Percentiles rank a stretch among this genome's conserved stretches.
Conservation (phyloP, 1,139 yeast species). For the Tardiomyces digboiensis region DNA sequence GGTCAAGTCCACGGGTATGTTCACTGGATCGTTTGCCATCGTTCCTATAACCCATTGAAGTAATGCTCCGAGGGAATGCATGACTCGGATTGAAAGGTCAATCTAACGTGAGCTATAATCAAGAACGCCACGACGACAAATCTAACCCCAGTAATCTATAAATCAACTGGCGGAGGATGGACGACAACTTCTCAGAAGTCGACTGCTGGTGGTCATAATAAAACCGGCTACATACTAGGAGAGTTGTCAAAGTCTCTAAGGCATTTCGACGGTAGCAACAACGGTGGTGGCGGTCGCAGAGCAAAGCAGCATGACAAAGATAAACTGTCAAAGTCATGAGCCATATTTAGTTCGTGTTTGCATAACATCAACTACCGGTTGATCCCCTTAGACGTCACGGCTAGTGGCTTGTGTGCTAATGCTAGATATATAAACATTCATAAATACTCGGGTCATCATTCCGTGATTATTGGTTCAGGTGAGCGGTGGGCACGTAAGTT, state of each 20-base stretch:
- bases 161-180: slow-evolving; percentile 19
- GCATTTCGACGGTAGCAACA: neutral
- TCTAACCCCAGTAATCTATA: slow-evolving; percentile 11
- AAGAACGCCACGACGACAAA: neutral
- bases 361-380: no score
- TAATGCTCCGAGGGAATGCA: no score
- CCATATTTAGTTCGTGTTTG: no score
- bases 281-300: neutral
- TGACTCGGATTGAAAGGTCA: no score
- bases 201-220: slow-evolving; percentile 5
- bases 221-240: slow-evolving; percentile 11
- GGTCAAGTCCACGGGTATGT: slow-evolving; percentile 8
- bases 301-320: neutral
- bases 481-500: slow-evolving; percentile 19
- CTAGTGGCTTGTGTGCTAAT: neutral
- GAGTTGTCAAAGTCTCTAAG: slow-evolving; percentile 9
- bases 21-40: no score
- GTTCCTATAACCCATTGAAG: no score
- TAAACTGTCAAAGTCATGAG: no score
- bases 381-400: no score
- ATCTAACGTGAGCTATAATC: no score
- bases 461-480: neutral
- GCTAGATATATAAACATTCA: slow-evolving; percentile 2
- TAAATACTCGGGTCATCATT: slow-evolving; percentile 1
- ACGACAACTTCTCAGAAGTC: slow-evolving; percentile 5